Conservation (phyloP, 768 basidiomycete genomes). For the Naganishia vaughanmartiniae region DNA sequence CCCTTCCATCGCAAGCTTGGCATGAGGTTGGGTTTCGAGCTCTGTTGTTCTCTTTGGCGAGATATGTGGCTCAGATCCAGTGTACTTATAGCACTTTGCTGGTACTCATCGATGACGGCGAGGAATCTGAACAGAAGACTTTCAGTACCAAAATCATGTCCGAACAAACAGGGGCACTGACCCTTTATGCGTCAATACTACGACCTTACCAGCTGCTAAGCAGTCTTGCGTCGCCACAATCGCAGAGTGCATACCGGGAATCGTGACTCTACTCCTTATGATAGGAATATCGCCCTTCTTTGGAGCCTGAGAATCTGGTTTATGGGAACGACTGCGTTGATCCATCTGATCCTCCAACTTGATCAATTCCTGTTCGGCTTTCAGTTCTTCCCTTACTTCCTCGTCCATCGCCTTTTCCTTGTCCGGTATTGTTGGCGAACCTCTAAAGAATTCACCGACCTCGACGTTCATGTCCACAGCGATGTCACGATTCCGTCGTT, state of each 20-base stretch:
- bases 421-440: slow-evolving; percentile 17
- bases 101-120: slow-evolving; percentile 8
- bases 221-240: slow-evolving; percentile 2
- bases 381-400: slow-evolving; percentile 17
- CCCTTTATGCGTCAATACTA: slow-evolving; percentile 18
- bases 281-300: neutral
- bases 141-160: neutral
- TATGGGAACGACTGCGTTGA: neutral
- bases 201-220: neutral
- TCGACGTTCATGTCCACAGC: slow-evolving; percentile 22
- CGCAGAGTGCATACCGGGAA: slow-evolving; percentile 5
- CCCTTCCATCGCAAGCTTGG: slow-evolving; percentile 24
- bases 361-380: slow-evolving; percentile 28
- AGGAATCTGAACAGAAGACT: neutral
- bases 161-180: neutral
- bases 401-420: slow-evolving; percentile 29
- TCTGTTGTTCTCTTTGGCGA: slow-evolving; percentile 14
- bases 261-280: neutral
- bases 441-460: slow-evolving; percentile 19
- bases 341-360: slow-evolving; percentile 22
- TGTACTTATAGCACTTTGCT: neutral
- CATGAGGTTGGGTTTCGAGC: slow-evolving; percentile 13
- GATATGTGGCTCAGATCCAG: slow-evolving; percentile 11
- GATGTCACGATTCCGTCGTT: slow-evolving; percentile 9
- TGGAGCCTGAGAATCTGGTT: neutral